Evolutionary conservation across 371 early-diverging fungal species (phyloP).

Genomic region (Mortierella sp.): DNA sequence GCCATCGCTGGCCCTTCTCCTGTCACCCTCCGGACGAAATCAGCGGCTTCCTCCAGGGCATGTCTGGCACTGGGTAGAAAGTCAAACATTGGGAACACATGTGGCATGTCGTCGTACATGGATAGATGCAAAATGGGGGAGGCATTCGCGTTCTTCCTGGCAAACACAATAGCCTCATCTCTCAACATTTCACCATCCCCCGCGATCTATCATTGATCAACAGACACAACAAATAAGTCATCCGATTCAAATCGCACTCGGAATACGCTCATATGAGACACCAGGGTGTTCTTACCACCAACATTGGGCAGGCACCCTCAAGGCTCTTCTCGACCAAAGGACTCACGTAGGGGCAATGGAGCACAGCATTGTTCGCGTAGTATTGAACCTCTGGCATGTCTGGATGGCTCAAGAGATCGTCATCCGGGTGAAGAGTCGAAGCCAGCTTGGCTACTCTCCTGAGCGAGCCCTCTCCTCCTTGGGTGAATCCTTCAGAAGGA

Average conservation of each 20-base stretch:
- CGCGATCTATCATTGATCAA: conserved; percentile 58
- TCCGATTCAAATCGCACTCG: background rate
- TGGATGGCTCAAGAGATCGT: conserved; percentile 54
- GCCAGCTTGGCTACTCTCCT: conserved; percentile 52
- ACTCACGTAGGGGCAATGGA: conserved; percentile 62
- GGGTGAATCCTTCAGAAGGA: conserved; percentile 64
- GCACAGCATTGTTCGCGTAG: conserved; percentile 61
- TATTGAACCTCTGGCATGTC: conserved; percentile 59
- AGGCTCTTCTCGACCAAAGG: conserved; percentile 60
- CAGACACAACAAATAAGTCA: background rate
- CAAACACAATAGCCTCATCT: conserved; percentile 69
- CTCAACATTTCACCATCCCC: conserved; percentile 74
- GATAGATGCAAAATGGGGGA: conserved; percentile 54
- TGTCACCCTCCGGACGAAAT: conserved; percentile 33
- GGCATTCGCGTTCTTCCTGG: conserved; percentile 22
- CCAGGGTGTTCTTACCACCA: conserved; percentile 50
- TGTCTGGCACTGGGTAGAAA: conserved; percentile 27
- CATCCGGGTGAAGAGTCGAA: conserved; percentile 12
- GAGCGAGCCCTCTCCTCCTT: conserved; percentile 51
- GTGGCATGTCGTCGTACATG: conserved; percentile 80
- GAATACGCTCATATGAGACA: background rate
- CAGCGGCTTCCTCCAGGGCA: conserved; percentile 25
- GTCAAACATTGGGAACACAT: conserved; percentile 74
- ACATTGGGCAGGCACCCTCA: conserved; percentile 57
- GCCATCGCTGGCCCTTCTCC: background rate